Base-by-base conservation (phyloP, 1,284 basidiomycete species). In the Sanghuangporus sanghuang region DNA sequence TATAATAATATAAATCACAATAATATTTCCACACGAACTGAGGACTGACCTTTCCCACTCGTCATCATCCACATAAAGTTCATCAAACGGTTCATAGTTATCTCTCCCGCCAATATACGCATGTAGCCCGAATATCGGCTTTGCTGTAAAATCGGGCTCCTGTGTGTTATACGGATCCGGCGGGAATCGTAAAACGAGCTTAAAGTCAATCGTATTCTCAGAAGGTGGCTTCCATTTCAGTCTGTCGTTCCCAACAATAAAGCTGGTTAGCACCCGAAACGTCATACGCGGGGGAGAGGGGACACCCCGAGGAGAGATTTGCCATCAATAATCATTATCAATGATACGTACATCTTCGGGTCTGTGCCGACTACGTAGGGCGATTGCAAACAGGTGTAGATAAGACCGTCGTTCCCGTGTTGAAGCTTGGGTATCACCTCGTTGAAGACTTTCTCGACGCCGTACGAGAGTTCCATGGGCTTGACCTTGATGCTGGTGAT, bases 181-280 rank as follows among this genome's bases (percentile, higher is more conserved):
- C 1, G 96, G 95, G 73, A 99, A 99, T 42, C 93, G 87, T 18
- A 99, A 81, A 59, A 96, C 83, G 12, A 99, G 87, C 73, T 94
- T 94, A 80, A 99, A 99, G 75, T 99, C 97, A 71, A 99, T 92
- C 3, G 95, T 95, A 75, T 99, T 99, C 72, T 99, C 97, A 2
- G 90, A 92, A 2, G 97, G 95, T 1, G 96, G 96, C 76, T 99
- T 99, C 97, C 97, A 99, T 75, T 99, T 99, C 69, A 98, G 76
- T 68, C 95, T 72, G 53, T 16, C 53, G n/a, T 7, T 6, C 16
- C 44, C 27, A 32, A 32, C 27, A 35, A 48, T 38, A 59, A 48
- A 52, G 50, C 21, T 52, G 21, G 23, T n/a, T 27, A 52, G 12
- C 21, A 50, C n/a, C 12, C 11, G 40, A 42, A 42, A 14, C 50